Base-by-base conservation (phyloP, 139 green algal species). In the Coelastrella sp. region DNA sequence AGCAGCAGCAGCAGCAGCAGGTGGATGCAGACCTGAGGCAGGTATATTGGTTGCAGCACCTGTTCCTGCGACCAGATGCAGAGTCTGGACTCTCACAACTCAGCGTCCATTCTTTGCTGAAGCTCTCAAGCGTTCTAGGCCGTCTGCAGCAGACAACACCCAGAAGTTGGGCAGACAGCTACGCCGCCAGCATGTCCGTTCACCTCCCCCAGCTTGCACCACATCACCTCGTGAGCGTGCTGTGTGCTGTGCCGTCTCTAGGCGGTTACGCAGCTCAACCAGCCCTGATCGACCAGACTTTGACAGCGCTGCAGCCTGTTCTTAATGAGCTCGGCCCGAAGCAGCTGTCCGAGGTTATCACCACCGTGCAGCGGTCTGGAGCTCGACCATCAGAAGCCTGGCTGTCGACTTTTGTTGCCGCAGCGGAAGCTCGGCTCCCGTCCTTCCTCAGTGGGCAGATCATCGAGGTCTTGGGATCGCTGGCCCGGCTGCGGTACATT, bases 401-500 rank as follows among this genome's bases (percentile, higher is more conserved):
- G 78, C 27, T 75, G 3, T 34, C 40, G 38, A 62, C 48, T 27
- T 64, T 23, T 13, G 32, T 75, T 5, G 11, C 62, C 11, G 78
- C 78, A 41, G 60, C 40, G 1, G 15, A 32, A 4, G 30, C 21
- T 5, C 25, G 34, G 9, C 80, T 86, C 3, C n/a, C 30, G 3
- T n/a, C 30, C 17, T 71, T 71, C 80, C 34, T 34, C 25, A 32
- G 45, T 34, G 25, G 80, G 17, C 64, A 69, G 45, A 32, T 86
- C n/a, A 68, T 59, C 50, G 11, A 34, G 30, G 41, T 78, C 5
- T 48, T 86, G 5, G 50, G 35, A 2, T 67, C 80, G 15, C 80
- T 86, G 15, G 80, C 80, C 1, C 48, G 80, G 35, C 25, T 86
- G 48, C 80, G 67, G 5, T 77, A 60, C 43, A 51, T 41, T 23